Evolutionary conservation across 2,329 filamentous ascomycete species (phyloP).

Genomic region (Erysiphe pulchra): DNA sequence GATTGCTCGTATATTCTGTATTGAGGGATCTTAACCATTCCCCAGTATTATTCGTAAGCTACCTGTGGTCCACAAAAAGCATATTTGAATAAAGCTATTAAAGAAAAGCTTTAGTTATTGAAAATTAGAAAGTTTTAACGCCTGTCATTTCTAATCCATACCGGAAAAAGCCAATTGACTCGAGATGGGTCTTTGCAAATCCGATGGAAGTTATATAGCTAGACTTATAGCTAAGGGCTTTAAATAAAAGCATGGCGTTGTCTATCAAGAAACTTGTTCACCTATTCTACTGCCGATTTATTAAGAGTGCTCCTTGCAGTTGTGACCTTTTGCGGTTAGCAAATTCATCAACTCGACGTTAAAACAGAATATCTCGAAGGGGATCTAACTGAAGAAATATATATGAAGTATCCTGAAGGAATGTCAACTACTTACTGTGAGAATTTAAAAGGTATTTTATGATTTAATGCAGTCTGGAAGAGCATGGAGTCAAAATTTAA

Average conservation of each 20-base stretch:
- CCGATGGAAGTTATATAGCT: not conserved
- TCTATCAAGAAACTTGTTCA: not conserved
- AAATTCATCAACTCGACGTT: not conserved
- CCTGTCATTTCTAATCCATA: not conserved
- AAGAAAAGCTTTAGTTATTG: not conserved
- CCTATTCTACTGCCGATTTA: not conserved
- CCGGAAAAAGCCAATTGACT: not conserved
- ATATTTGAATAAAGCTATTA: not conserved
- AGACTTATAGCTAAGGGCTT: not conserved
- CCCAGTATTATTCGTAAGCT: not conserved
- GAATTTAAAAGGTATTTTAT: not conserved
- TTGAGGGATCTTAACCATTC: not conserved
- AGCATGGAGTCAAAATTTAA: not conserved
- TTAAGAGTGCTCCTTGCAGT: not conserved
- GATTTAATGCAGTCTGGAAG: not conserved
- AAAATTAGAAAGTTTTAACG: not conserved
- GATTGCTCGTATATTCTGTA: not conserved
- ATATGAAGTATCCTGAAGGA: not conserved
- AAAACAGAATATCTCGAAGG: not conserved
- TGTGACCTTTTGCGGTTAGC: not conserved
- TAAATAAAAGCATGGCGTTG: not conserved
- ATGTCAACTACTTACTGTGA: not conserved
- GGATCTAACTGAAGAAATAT: not conserved
- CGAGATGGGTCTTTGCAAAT: not conserved
- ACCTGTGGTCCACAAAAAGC: not conserved